These are phyloP conservation scores for Wickerhamomyces bovis DNA, from an alignment of 805 yeast species.

Conservation along the genomic window DNA sequence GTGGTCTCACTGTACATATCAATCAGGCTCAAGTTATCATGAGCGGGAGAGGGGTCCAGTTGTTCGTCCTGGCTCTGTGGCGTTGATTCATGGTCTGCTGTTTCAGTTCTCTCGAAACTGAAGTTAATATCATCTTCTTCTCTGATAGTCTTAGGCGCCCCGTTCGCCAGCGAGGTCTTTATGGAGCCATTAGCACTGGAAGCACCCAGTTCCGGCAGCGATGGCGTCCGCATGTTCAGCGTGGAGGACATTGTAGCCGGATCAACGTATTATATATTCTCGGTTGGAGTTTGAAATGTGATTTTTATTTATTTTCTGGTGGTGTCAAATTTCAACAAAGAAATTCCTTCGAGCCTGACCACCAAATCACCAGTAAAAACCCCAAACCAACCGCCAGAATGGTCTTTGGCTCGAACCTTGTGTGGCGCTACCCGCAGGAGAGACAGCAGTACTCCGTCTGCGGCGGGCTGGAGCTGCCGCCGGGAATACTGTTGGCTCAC, in stretches of 20 bases:
- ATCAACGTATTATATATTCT: not conserved
- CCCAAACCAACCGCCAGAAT: constrained; percentile 7
- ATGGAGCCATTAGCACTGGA: not conserved
- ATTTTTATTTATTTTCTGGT: not conserved
- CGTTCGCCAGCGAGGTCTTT: not conserved
- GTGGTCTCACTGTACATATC: constrained; percentile 29
- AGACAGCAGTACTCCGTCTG: constrained; percentile 27
- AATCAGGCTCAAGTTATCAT: constrained; percentile 28
- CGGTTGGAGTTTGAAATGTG: no score
- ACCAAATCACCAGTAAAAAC: no score
- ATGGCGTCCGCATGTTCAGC: not conserved
- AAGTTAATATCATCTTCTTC: not conserved
- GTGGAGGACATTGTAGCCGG: not conserved
- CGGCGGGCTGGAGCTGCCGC: constrained; percentile 21
- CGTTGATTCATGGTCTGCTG: not conserved
- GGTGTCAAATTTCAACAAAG: not conserved
- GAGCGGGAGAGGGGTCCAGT: not conserved
- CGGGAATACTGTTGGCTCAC: constrained; percentile 28
- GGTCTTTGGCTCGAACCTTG: constrained; percentile 22
- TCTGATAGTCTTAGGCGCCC: not conserved
- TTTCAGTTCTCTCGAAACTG: not conserved
- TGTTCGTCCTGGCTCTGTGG: not conserved
- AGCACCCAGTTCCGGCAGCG: not conserved
- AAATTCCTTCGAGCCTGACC: no score
- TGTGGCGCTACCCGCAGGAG: constrained; percentile 29